Evolutionary conservation across 1,139 yeast genomes (phyloP).

Genomic region (Pichia inconspicua): DNA sequence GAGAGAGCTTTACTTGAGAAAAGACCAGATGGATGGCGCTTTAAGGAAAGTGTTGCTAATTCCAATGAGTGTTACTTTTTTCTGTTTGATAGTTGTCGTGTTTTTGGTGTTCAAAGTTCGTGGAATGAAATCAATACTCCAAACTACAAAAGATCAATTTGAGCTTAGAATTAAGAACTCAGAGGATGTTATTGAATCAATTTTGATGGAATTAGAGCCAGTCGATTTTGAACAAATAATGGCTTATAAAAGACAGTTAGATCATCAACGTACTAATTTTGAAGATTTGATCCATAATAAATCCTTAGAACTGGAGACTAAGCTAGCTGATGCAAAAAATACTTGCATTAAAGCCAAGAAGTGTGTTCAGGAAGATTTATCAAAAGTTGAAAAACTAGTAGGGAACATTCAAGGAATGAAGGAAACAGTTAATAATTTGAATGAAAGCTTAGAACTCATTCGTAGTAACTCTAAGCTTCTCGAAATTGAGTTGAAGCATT

Average conservation of each 20-base stretch:
- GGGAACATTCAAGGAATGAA: slow-evolving; percentile 1
- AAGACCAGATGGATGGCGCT: slow-evolving; percentile 4
- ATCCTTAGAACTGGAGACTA: slow-evolving; percentile 8
- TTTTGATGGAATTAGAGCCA: slow-evolving; percentile 7
- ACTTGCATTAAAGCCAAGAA: slow-evolving; percentile 4
- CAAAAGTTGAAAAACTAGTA: slow-evolving; percentile 2
- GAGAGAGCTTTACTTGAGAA: slow-evolving; percentile 4
- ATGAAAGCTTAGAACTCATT: background rate
- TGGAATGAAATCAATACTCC: background rate
- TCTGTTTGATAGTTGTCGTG: background rate
- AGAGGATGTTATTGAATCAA: slow-evolving; percentile 11
- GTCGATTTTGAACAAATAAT: slow-evolving; percentile 6
- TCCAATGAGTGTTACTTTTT: background rate
- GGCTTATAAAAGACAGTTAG: slow-evolving; percentile 6
- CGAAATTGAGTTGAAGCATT: background rate
- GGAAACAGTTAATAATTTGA: background rate
- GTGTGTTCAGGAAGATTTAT: slow-evolving; percentile 8
- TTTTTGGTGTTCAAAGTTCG: background rate
- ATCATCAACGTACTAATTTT: slow-evolving; percentile 7
- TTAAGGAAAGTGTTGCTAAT: background rate
- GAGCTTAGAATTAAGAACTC: slow-evolving; percentile 1
- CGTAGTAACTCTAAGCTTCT: background rate
- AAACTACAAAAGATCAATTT: background rate
- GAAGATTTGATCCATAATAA: slow-evolving; percentile 7
- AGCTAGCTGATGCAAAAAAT: slow-evolving; percentile 3